Evolutionary conservation across 768 basidiomycete genomes (phyloP), one percentile per base, ranked within the genome.

Genomic region (Kwoniella newhampshirensis): DNA sequence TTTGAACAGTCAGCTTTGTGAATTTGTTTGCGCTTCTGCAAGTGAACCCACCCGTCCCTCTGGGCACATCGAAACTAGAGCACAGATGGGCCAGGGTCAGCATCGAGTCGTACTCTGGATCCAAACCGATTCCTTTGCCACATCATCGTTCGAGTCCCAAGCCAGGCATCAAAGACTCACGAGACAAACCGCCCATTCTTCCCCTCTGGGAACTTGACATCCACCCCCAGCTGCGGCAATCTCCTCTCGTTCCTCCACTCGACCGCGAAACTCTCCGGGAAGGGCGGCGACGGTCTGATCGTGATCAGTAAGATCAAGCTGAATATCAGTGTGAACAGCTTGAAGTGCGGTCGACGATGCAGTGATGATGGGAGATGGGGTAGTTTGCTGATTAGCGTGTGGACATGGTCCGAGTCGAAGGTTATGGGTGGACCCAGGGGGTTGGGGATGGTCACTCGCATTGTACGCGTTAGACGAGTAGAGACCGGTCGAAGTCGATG

Each of bases 11-110:
- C 13, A 32, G 40, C 40, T 23, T 6, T 7, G 18, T 7, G 17
- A n/a, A n/a, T n/a, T n/a, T n/a, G n/a, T n/a, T n/a, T n/a, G n/a
- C n/a, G n/a, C n/a, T n/a, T 23, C 40, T 8, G 17, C 23, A 37
- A 42, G 25, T 18, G 36, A 30, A 54, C 58, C 40, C 30, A 64
- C 64, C 71, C n/a, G 71, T 70, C 21, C 67, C 69, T 57, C 64
- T 62, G 17, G 73, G 69, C 35, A 66, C 59, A 41, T 71, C 70
- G 52, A 76, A 76, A 37, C 69, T 73, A n/a, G n/a, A n/a, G n/a
- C n/a, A n/a, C n/a, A n/a, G n/a, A n/a, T n/a, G n/a, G n/a, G n/a
- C n/a, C n/a, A n/a, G n/a, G n/a, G n/a, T n/a, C n/a, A n/a, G n/a
- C n/a, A n/a, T n/a, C n/a, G n/a, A n/a, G n/a, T n/a, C n/a, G n/a